Base-by-base conservation (phyloP, 1,284 basidiomycete genomes). In the Fomitiporia mediterranea region DNA sequence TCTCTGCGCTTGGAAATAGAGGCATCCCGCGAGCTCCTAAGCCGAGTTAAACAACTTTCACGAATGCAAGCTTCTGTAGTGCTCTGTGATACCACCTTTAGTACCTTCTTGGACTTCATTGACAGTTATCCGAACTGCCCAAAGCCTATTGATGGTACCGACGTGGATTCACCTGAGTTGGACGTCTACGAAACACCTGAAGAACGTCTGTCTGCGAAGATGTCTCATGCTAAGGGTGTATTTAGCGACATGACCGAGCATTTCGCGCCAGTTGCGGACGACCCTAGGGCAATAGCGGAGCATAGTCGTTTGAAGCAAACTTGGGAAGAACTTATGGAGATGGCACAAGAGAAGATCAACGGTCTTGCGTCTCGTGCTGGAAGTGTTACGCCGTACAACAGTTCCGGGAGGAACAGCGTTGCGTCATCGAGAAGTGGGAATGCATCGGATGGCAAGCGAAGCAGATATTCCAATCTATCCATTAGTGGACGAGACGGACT, bases 51-150 rank as follows among this genome's bases (percentile, higher is more conserved):
- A 56, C 70, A 70, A 39, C 72, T 93, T 27, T 78, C 77, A 3
- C 69, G 73, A 17, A 71, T 91, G 53, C 69, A 74, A 1, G 68
- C 74, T 25, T 66, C 72, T 27, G 67, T 86, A 8, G 72, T 73
- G 25, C 67, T 68, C 15, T 90, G 87, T 61, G 91, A 93, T 65
- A 71, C 75, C n/a, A 80, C 83, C 17, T 73, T 92, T 38, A 93
- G 90, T 64, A 87, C 91, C 65, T 74, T 92, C 6, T 70, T 93
- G 50, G 87, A 91, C 63, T 87, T 91, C 63, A 78, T 91, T 55
- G 90, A 93, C 67, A 85, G 83, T 62, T 88, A 82, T 64, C 85
- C 87, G 11, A 74, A 78, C 15, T 32, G 15, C 9, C 46, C 37
- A 1, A 7, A n/a, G n/a, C 27, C n/a, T 13, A 30, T 30, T 21